phyloP scores from a whole-genome alignment of 176 grass and related monocot genomes.

The Ampelocalamus luodianensis region DNA sequence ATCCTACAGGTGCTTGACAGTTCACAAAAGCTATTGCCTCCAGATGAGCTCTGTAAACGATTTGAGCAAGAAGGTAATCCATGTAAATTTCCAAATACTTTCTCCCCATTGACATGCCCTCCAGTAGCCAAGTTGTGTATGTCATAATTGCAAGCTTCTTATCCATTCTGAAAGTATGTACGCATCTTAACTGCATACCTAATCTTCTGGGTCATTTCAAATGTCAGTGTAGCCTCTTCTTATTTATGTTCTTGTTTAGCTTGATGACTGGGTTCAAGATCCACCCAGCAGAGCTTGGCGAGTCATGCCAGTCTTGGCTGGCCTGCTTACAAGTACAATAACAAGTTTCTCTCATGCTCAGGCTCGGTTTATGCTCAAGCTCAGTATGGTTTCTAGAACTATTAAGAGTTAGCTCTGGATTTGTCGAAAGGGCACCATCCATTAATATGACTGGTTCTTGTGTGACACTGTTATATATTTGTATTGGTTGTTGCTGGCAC shows the following conservation, averaged over 20 bases:
- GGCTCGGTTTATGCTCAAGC: neutral
- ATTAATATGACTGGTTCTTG: neutral
- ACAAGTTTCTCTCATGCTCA: neutral
- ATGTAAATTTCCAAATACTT: constrained; percentile 3
- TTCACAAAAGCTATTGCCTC: constrained; percentile 76
- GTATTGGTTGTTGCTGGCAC: neutral
- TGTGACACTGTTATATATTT: neutral
- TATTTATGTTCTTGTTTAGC: constrained; percentile 12
- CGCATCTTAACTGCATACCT: neutral
- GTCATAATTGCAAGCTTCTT: neutral
- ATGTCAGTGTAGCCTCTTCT: neutral
- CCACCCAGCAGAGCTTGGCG: neutral
- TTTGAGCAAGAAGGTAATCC: constrained; percentile 86
- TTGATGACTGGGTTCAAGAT: neutral
- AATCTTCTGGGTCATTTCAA: constrained; percentile 8
- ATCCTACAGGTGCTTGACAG: constrained; percentile 84
- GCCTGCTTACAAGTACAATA: neutral
- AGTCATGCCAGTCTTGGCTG: neutral
- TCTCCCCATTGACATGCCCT: neutral
- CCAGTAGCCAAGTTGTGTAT: neutral
- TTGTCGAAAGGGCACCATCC: neutral
- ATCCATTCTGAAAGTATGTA: neutral
- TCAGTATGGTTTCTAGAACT: constrained; percentile 10
- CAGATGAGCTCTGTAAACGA: constrained; percentile 70
- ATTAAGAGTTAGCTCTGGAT: neutral